Base-by-base conservation (phyloP, 2,329 filamentous ascomycete species). In the Xylaria sp. region DNA sequence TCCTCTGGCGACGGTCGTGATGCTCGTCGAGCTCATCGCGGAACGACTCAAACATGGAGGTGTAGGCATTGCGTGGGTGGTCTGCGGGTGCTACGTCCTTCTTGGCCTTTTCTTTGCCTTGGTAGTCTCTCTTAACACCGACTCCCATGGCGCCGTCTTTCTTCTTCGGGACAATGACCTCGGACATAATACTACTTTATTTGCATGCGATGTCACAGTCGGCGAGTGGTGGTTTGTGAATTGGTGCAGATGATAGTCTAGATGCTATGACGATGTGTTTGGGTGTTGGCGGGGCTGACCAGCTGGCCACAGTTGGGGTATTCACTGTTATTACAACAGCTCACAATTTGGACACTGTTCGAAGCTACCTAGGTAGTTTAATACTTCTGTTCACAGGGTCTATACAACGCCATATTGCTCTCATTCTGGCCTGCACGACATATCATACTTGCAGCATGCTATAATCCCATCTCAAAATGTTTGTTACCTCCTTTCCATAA, bases 11-110 rank as follows among this genome's bases (percentile, higher is more conserved):
- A 18, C 96, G 90, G 80, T 98, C 96, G 80, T 99, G 93, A 78
- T 98, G 95, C 81, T 96, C 89, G 77, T 99, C 96, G 32, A 99
- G 85, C 81, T 97, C 94, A 75, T 91, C 86, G 60, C 94, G 91
- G 79, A 98, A 97, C 8, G 80, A 82, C 79, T 93, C 91, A 78
- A 99, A 99, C 86, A 98, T 94, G 72, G 90, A 80, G 69, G 89
- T 88, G 77, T 88, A 90, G 15, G 81, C 81, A 65, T 81, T 83
- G 66, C 78, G 78, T 5, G 82, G 80, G 23, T 75, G 76, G 52
- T 80, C 78, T 20, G 75, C 71, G 56, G 70, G 74, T 45, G 68
- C 60, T 28, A 25, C 9, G 7, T 65, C 58, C 57, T 32, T 68
- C 45, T 68, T 72, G 69, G 73, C 73, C 78, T 84, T 85, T 70